Conservation (phyloP, 2,329 filamentous ascomycete species). For the Penicillium sp. region DNA sequence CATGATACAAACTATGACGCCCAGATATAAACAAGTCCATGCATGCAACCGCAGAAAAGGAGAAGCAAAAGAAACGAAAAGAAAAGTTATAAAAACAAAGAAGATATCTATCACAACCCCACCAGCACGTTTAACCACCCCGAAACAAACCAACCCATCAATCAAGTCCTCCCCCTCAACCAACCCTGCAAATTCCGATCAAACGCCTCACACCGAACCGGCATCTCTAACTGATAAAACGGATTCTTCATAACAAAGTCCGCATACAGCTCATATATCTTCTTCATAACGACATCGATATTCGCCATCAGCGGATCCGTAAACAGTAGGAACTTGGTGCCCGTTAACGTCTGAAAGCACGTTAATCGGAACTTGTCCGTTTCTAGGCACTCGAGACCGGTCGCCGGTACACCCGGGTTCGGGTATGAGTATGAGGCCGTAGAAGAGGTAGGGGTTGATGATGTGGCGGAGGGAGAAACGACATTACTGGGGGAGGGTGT, state of each 20-base stretch:
- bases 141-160: no score
- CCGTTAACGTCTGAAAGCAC: constrained; percentile 90
- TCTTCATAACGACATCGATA: constrained; percentile 70
- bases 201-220: constrained; percentile 87
- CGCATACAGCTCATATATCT: constrained; percentile 86
- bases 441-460: no score
- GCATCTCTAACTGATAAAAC: constrained; percentile 97
- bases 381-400: constrained; percentile 85
- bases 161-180: constrained; percentile 57
- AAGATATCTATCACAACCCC: no score
- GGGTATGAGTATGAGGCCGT: constrained; percentile 24
- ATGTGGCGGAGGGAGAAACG: constrained; percentile 14
- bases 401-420: constrained; percentile 27
- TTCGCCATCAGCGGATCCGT: constrained; percentile 80
- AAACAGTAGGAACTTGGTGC: constrained; percentile 90
- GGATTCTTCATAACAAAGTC: constrained; percentile 99
- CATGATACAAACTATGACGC: no score
- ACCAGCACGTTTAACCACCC: no score
- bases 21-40: no score
- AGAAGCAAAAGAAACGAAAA: no score
- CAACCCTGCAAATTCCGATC: constrained; percentile 76
- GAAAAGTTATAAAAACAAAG: no score
- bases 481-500: no score
- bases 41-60: no score
- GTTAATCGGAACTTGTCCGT: constrained; percentile 89